These are phyloP conservation scores for Auriscalpium orientale DNA, from an alignment of 768 basidiomycete genomes.

Conservation along the genomic window DNA sequence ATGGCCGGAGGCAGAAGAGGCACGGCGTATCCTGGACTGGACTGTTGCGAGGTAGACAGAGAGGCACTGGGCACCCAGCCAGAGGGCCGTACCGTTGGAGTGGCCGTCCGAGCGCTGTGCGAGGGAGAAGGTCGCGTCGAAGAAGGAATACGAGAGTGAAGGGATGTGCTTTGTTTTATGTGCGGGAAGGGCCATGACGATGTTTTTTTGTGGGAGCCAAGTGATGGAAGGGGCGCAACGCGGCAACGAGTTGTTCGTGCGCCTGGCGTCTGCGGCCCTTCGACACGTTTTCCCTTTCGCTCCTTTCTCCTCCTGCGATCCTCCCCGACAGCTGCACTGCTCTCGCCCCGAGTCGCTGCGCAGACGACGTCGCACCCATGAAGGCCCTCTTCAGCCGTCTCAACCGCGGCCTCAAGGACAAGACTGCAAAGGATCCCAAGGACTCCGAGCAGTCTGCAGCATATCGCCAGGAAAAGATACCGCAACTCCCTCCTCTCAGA, in stretches of 20 bases:
- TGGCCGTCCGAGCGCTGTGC: slow-evolving; percentile 52
- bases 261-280: slow-evolving; percentile 2
- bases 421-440: slow-evolving; percentile 38
- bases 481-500: slow-evolving; percentile 50
- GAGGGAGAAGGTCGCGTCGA: slow-evolving; percentile 34
- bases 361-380: slow-evolving; percentile 36
- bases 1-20: neutral
- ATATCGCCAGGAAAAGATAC: slow-evolving; percentile 50
- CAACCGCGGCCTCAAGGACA: slow-evolving; percentile 61
- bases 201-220: neutral
- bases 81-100: slow-evolving; percentile 76
- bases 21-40: slow-evolving; percentile 19
- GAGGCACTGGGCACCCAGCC: slow-evolving; percentile 78
- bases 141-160: slow-evolving; percentile 39
- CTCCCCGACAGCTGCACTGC: slow-evolving; percentile 7
- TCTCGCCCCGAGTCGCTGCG: slow-evolving; percentile 7
- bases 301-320: slow-evolving; percentile 15
- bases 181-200: slow-evolving; percentile 38
- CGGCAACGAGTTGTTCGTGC: slow-evolving; percentile 3
- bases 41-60: slow-evolving; percentile 47
- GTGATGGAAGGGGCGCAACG: neutral
- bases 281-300: slow-evolving; percentile 6
- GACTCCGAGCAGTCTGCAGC: slow-evolving; percentile 24
- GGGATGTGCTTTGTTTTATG: slow-evolving; percentile 58
- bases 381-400: slow-evolving; percentile 79